These are phyloP conservation scores for Raddia guianensis DNA, from an alignment of 176 grass and related monocot genomes.

Conservation along the genomic window DNA sequence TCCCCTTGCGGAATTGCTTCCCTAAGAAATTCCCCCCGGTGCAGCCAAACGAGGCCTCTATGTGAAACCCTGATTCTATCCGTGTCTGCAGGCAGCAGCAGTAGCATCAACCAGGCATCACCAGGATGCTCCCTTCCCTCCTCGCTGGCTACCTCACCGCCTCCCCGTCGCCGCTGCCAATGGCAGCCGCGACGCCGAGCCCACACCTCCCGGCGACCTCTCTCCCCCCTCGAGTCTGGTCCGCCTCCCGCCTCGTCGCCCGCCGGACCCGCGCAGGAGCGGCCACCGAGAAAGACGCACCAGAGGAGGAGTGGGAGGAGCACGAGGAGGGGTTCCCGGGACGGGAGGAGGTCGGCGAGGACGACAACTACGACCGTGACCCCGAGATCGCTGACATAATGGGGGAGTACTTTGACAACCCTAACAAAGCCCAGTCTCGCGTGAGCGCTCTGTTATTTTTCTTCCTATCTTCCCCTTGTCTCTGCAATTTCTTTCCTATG, in stretches of 20 bases:
- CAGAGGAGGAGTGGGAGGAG: slow-evolving; percentile 32
- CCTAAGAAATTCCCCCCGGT: too few species aligned
- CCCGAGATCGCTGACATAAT: slow-evolving; percentile 85
- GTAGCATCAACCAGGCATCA: background rate
- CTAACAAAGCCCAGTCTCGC: slow-evolving; percentile 77
- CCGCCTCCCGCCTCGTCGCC: slow-evolving; percentile 10
- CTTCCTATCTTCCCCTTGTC: background rate
- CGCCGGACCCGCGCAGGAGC: background rate
- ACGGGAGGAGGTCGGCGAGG: slow-evolving; percentile 12
- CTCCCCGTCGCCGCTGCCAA: background rate
- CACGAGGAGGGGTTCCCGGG: slow-evolving; percentile 25
- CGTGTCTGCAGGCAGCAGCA: too few species aligned
- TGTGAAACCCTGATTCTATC: too few species aligned
- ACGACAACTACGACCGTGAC: slow-evolving; percentile 69
- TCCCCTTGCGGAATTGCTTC: too few species aligned
- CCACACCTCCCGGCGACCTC: background rate
- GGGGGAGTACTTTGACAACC: slow-evolving; percentile 76
- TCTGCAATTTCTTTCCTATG: background rate
- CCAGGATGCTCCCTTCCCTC: slow-evolving; percentile 28
- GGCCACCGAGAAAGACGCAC: slow-evolving; percentile 15
- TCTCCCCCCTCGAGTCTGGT: background rate
- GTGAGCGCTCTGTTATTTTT: slow-evolving; percentile 38
- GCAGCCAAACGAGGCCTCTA: too few species aligned
- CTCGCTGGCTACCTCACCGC: slow-evolving; percentile 31
- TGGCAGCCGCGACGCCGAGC: background rate